A percentile compares a stretch with the other conserved stretches of the same genome.
These are phyloP conservation scores for Sugiyamaella xylanicola DNA, from an alignment of 1,139 yeast genomes.

Conservation along the genomic window DNA sequence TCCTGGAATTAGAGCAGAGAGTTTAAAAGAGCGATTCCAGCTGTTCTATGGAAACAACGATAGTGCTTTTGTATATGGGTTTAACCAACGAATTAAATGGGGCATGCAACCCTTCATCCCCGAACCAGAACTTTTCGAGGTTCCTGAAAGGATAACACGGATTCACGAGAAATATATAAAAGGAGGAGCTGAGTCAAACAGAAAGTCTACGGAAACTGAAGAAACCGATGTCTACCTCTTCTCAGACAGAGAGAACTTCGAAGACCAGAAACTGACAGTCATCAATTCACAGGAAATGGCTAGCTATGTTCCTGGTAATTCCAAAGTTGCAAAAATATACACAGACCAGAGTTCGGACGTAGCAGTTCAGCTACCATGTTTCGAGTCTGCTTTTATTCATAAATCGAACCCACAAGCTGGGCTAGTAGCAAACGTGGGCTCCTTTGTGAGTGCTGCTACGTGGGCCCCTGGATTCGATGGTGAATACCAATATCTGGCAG, in stretches of 20 bases:
- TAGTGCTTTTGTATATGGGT: conserved; percentile 25
- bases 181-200: not conserved
- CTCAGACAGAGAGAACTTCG: not conserved
- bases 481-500: conserved; percentile 52
- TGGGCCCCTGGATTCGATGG: conserved; percentile 40
- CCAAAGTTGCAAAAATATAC: not conserved
- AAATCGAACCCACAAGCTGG: conserved; percentile 21
- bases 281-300: conserved; percentile 3
- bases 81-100: conserved; percentile 30
- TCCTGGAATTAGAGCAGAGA: conserved; percentile 22
- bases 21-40: conserved; percentile 30
- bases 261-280: not conserved
- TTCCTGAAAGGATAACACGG: conserved; percentile 1
- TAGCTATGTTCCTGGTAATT: conserved; percentile 7
- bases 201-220: not conserved
- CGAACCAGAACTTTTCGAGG: conserved; percentile 11
- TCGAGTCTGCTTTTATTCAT: conserved; percentile 12
- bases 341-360: conserved; percentile 2
- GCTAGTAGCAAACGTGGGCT: conserved; percentile 35
- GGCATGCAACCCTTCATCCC: conserved; percentile 17
- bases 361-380: conserved; percentile 2
- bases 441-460: conserved; percentile 32
- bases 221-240: not conserved
- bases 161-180: not conserved
- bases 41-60: conserved; percentile 30